Evolutionary conservation across 768 basidiomycete species (phyloP), one percentile per base, ranked within the genome.

Genomic region (Tremella yokohamensis): DNA sequence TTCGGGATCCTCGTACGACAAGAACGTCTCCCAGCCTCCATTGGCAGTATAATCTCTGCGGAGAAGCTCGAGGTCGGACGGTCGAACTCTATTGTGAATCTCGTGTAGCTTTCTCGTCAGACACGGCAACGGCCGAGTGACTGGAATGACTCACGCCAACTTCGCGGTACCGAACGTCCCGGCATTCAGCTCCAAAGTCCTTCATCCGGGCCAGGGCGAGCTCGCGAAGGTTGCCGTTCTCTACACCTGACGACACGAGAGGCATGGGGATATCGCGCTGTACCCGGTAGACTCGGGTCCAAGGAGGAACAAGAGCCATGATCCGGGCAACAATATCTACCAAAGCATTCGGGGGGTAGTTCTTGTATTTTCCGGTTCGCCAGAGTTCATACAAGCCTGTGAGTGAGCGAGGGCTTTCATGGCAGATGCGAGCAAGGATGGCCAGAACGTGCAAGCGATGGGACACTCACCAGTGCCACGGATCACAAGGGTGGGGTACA

Each of bases 11-110:
- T 99, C 96, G 73, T 98, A 99, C 25, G 93, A 94, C 4, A 99
- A 79, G 83, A 99, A 99, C 1, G 96, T 98, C 79, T 99, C 96
- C 96, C 96, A 99, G 47, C 96, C 93, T 6, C 93, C 94, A 72
- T 98, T 99, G 26, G 96, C 96, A 2, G 88, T 80, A 76, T 99
- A 99, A 75, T 99, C 96, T 40, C 96, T 83, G 57, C 96, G 84
- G 34, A 99, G 84, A 3, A 99, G 85, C 77, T 99, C 96, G 52
- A 96, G 88, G 15, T 89, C 87, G 75, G 94, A 89, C 58, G 93
- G 93, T 19, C 92, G 85, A 47, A 98, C 90, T 79, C 94, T 93
- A 80, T 96, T 87, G 74, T 99, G 96, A 49, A 99, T 98, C 78
- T 99, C 96, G 77, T 97, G 92, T 58, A 98, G 89, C 91, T 94